Evolutionary conservation across 1,284 basidiomycete genomes (phyloP), one percentile per base, ranked within the genome.

Genomic region (Wallemia hederae): DNA sequence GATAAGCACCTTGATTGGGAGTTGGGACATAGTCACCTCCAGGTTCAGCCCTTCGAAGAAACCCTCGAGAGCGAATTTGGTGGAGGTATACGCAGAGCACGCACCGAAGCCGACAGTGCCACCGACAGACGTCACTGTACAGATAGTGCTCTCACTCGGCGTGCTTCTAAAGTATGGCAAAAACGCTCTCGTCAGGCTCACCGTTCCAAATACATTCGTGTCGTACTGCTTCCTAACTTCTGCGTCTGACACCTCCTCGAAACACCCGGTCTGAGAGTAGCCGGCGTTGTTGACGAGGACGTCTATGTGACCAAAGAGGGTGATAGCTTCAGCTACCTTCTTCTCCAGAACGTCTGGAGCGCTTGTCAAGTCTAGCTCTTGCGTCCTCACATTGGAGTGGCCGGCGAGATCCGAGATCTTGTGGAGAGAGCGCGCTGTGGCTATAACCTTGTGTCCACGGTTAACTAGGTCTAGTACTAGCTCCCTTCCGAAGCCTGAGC

Each of bases 301-400:
- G 62, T 70, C 69, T 19, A 70, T 29, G 24, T 61, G 59, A 1
- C 65, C 67, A 57, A 66, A 62, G 27, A 66, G 34, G 1, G 49
- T 34, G 22, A 64, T 27, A 7, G 66, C 66, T n/a, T 62, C 3
- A 25, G 65, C 59, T 1, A 59, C 60, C 17, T 31, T 59, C 33
- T 14, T 56, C 25, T 64, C 58, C 24, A 64, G 11, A 24, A 60
- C 59, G 2, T 63, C 64, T 27, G 63, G 27, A 24, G 67, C 59
- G 11, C 63, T 63, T 1, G 70, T 71, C 0, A 70, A 69, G 61
- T 71, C 69, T n/a, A 71, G 64, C 60, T 69, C 65, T 5, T 71
- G 55, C 14, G 66, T 63, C n/a, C 22, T 49, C 5, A 49, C n/a
- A n/a, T 49, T 49, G 39, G 11, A 9, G 5, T 3, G 14, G 3